phyloP scores from a whole-genome alignment of 2,329 filamentous ascomycete genomes.

The Pseudocercospora eumusae region DNA sequence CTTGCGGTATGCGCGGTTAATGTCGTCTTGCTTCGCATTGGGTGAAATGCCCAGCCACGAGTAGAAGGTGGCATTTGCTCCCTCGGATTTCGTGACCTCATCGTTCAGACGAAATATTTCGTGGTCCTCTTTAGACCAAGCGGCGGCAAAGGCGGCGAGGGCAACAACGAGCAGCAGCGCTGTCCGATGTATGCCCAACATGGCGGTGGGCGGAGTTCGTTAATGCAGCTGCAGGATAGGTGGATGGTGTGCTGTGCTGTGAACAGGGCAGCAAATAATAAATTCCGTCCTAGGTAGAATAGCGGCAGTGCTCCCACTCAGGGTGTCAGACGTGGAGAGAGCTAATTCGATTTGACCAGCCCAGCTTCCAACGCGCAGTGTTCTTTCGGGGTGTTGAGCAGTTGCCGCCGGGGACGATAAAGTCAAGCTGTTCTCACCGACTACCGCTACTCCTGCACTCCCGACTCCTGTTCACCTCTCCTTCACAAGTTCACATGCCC shows the following conservation, averaged over 20 bases:
- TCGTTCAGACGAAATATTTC: constrained; percentile 96
- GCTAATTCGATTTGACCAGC: background rate
- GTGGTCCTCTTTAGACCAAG: constrained; percentile 94
- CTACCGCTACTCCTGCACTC: background rate
- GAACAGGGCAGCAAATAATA: constrained; percentile 1
- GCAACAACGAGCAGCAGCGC: constrained; percentile 66
- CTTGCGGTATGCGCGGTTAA: constrained; percentile 92
- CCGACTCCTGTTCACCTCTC: background rate
- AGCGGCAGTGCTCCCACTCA: background rate
- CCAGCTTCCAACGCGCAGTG: background rate
- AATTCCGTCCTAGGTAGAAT: background rate
- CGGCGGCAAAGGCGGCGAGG: constrained; percentile 66
- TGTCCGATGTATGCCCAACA: constrained; percentile 68
- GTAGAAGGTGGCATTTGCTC: constrained; percentile 84
- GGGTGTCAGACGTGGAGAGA: background rate
- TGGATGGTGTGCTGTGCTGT: constrained; percentile 7
- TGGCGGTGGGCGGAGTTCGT: constrained; percentile 48
- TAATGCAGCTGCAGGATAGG: constrained; percentile 14
- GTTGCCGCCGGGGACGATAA: background rate
- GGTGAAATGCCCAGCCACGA: constrained; percentile 78
- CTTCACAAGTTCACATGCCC: background rate
- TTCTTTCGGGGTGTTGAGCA: background rate
- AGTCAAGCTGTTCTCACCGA: constrained; percentile 2
- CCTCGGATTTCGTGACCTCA: constrained; percentile 76
- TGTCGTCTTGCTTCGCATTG: constrained; percentile 77